Percentiles rank a stretch among this genome's conserved stretches.
These are phyloP conservation scores for Teunomyces barrocoloradensis DNA, from an alignment of 805 yeast genomes.

Conservation along the genomic window DNA sequence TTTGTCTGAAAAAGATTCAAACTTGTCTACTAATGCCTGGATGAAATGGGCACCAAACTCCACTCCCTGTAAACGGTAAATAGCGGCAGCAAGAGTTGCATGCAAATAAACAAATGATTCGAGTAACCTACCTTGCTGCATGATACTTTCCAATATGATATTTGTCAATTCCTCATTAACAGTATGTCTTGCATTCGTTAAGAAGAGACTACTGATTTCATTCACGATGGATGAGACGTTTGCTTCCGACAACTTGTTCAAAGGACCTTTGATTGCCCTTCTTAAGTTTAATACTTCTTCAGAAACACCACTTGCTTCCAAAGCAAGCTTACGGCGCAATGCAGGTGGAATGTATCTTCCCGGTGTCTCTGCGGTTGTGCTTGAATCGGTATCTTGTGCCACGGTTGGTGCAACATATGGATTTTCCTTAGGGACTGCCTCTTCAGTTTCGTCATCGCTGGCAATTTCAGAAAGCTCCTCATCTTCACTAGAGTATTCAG, in stretches of 20 bases:
- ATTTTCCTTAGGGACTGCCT: slow-evolving; percentile 51
- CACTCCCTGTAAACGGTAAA: slow-evolving; percentile 76
- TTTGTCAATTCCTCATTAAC: slow-evolving; percentile 70
- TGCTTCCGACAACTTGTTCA: slow-evolving; percentile 87
- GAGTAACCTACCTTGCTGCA: slow-evolving; percentile 59
- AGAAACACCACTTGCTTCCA: slow-evolving; percentile 35
- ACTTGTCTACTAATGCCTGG: slow-evolving; percentile 73
- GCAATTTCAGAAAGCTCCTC: slow-evolving; percentile 6
- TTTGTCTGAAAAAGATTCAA: slow-evolving; percentile 44
- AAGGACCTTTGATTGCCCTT: slow-evolving; percentile 71
- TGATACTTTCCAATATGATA: slow-evolving; percentile 62
- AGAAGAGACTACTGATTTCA: slow-evolving; percentile 63
- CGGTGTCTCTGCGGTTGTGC: slow-evolving; percentile 17
- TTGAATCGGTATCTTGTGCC: slow-evolving; percentile 11
- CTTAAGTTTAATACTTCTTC: slow-evolving; percentile 47
- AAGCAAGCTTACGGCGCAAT: slow-evolving; percentile 52
- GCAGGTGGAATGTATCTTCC: slow-evolving; percentile 84
- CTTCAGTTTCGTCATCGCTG: slow-evolving; percentile 21
- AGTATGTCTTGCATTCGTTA: slow-evolving; percentile 69
- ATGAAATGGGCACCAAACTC: slow-evolving; percentile 87
- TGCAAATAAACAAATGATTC: slow-evolving; percentile 80
- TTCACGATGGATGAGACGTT: slow-evolving; percentile 69
- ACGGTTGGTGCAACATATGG: slow-evolving; percentile 66
- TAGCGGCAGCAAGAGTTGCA: slow-evolving; percentile 70
- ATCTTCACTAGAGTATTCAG: slow-evolving; percentile 16